phyloP scores from a whole-genome alignment of 108 stramenopile genomes.

The Nitzschia sp. region DNA sequence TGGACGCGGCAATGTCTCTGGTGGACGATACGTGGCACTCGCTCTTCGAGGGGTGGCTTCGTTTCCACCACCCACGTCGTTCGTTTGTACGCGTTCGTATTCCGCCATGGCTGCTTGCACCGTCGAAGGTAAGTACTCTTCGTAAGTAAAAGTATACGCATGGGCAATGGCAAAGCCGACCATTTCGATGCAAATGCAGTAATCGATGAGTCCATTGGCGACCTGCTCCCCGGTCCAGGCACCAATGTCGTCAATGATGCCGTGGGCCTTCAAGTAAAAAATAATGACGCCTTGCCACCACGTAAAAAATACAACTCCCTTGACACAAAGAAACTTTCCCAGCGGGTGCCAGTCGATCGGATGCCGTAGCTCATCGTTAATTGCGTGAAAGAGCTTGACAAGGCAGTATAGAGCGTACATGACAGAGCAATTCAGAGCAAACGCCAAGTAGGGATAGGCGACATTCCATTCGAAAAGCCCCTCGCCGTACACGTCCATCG shows the following conservation, averaged over 20 bases:
- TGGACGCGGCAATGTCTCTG: constrained; percentile 54
- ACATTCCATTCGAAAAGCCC: constrained; percentile 67
- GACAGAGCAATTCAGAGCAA: constrained; percentile 81
- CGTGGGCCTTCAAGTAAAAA: constrained; percentile 67
- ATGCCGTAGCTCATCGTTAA: constrained; percentile 68
- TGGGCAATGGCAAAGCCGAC: constrained; percentile 90
- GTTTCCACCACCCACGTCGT: neutral
- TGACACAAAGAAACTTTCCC: constrained; percentile 96
- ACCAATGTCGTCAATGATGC: constrained; percentile 76
- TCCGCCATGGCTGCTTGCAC: constrained; percentile 25
- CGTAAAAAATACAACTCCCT: constrained; percentile 97
- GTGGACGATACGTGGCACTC: constrained; percentile 54
- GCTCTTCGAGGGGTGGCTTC: constrained; percentile 27
- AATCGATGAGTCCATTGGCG: constrained; percentile 92
- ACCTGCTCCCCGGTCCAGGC: constrained; percentile 86
- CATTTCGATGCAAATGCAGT: constrained; percentile 95
- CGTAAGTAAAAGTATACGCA: constrained; percentile 88
- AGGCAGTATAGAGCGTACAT: constrained; percentile 93
- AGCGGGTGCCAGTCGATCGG: constrained; percentile 88
- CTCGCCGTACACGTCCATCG: constrained; percentile 76
- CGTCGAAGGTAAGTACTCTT: constrained; percentile 81
- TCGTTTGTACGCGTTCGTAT: constrained; percentile 26
- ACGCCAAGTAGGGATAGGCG: constrained; percentile 80
- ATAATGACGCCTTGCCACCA: constrained; percentile 96
- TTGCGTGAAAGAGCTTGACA: constrained; percentile 89